Evolutionary conservation across 2,329 filamentous ascomycete genomes (phyloP).

Genomic region (Lasiodiplodia gonubiensis): DNA sequence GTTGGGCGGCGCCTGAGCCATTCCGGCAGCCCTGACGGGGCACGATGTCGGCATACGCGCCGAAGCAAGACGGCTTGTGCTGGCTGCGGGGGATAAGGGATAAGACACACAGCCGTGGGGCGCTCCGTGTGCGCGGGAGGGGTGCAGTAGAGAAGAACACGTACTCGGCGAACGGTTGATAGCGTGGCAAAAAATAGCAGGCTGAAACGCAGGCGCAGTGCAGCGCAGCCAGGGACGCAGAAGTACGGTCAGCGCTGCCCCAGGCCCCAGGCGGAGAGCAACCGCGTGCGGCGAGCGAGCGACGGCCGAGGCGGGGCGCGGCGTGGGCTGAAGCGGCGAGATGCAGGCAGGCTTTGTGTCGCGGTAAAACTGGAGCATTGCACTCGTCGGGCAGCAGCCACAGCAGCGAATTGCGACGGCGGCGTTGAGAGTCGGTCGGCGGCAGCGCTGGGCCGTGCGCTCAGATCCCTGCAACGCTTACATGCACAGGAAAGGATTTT

Average conservation of each 20-base stretch:
- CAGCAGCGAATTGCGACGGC: conserved; percentile 1
- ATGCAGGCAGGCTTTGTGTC: neutral
- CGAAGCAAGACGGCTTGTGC: conserved; percentile 21
- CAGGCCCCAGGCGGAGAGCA: neutral
- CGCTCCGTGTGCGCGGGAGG: conserved; percentile 14
- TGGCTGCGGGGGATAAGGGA: conserved; percentile 25
- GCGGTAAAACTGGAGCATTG: neutral
- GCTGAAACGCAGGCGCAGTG: conserved; percentile 16
- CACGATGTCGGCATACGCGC: conserved; percentile 6
- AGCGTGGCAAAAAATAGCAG: conserved; percentile 28
- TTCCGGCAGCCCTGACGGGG: conserved; percentile 6
- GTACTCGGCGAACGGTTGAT: neutral
- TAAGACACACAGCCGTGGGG: conserved; percentile 22
- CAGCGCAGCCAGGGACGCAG: conserved; percentile 8
- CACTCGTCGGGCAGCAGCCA: conserved; percentile 8
- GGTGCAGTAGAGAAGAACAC: conserved; percentile 19
- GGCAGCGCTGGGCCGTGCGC: conserved; percentile 5
- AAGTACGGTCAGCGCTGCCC: conserved; percentile 15
- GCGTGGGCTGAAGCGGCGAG: no score
- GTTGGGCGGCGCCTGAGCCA: conserved; percentile 1
- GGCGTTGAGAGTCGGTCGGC: conserved; percentile 10
- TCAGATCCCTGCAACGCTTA: conserved; percentile 22
- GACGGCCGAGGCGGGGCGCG: conserved; percentile 16
- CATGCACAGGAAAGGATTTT: conserved; percentile 27
- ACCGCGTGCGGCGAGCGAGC: conserved; percentile 15